Base-by-base conservation (phyloP, 1,284 basidiomycete species). In the Xerocomus amazonicus region DNA sequence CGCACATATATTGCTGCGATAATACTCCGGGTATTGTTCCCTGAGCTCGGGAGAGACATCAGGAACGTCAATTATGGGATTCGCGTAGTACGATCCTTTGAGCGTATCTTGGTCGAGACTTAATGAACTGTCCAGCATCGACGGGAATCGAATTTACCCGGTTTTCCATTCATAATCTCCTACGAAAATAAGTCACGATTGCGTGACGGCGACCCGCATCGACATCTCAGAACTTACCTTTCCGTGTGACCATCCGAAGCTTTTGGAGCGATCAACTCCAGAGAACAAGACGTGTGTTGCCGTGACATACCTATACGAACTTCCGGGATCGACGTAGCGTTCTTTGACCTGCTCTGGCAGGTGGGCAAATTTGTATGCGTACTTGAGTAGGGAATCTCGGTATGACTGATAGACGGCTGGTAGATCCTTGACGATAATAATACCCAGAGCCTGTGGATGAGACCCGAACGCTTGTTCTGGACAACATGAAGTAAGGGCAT, bases 121-220 rank as follows among this genome's bases (percentile, higher is more conserved):
- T 23, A 53, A 47, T 45, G 28, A 26, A 34, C 26, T 27, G 23
- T 43, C 40, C 37, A 48, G 28, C 13, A 31, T 26, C 9, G 2
- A 37, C 14, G 27, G 46, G 13, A 27, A 36, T 41, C 9, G n/a
- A 16, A 48, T 23, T 61, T 57, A 87, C 90, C 79, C 59, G 87
- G 89, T 61, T 81, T 86, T 27, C 92, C 92, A 60, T 96, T 96
- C 92, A 96, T 96, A 35, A 94, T 83, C 76, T 97, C 93, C 84
- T 89, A 19, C 14, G 33, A 9, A n/a, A 42, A 26, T 5, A 26
- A 31, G 16, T 40, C 26, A 39, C 14, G 2, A 9, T 13, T 27
- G 17, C n/a, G 13, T 35, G 2, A 14, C 6, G 10, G 14, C n/a
- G 12, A 26, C 16, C 32, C 14, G 19, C 12, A 35, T 19, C 14